phyloP scores from a whole-genome alignment of 441 rosid genomes.

The Erysimum cheiri region DNA sequence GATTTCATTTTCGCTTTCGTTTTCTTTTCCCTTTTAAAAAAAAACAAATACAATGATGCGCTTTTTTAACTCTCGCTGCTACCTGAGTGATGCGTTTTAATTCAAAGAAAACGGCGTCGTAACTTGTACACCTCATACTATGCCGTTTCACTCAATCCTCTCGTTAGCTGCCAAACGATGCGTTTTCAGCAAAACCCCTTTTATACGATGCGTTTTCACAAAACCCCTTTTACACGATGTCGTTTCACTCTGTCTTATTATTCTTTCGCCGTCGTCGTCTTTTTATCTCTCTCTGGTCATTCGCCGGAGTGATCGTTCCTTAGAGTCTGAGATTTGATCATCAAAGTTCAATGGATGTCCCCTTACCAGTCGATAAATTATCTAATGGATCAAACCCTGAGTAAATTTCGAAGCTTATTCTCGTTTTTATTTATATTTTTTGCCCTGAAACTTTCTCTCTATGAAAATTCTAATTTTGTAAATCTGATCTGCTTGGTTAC shows the following conservation, averaged over 20 bases:
- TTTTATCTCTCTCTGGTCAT: neutral
- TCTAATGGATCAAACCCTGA: conserved; percentile 42
- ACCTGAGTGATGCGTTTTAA: neutral
- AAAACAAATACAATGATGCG: neutral
- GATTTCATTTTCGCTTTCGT: conserved; percentile 17
- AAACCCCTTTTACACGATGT: neutral
- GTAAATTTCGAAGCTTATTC: conserved; percentile 38
- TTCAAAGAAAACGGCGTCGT: neutral
- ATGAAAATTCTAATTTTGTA: conserved; percentile 9
- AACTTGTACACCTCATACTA: neutral
- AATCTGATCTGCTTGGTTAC: conserved; percentile 1
- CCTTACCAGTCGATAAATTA: conserved; percentile 58
- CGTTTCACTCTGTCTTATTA: neutral
- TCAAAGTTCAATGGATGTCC: conserved; percentile 50
- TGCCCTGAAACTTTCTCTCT: neutral
- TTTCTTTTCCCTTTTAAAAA: conserved; percentile 5
- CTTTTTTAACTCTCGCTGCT: neutral
- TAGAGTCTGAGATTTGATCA: conserved; percentile 18
- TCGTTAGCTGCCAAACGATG: conserved; percentile 1
- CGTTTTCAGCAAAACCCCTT: conserved; percentile 6
- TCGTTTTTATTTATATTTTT: neutral
- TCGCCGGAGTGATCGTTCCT: conserved; percentile 33
- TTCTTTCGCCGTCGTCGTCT: conserved; percentile 26
- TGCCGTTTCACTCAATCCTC: neutral
- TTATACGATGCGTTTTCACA: conserved; percentile 21